Evolutionary conservation across 768 basidiomycete genomes (phyloP).

Genomic region (Suillus subluteus): DNA sequence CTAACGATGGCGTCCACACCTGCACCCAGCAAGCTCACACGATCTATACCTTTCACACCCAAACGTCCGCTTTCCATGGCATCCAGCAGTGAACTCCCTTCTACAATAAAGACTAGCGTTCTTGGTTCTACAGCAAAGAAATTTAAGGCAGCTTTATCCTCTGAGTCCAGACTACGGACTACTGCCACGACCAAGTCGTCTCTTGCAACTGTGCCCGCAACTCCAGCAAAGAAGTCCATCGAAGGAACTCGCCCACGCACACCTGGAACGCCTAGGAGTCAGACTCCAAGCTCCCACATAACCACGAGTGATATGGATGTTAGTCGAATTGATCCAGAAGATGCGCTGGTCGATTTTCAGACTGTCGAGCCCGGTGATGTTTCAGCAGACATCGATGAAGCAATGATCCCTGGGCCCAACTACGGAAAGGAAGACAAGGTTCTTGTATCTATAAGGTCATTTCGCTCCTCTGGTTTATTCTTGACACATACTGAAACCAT

Average conservation of each 20-base stretch:
- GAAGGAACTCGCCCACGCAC: conserved; percentile 52
- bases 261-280: conserved; percentile 55
- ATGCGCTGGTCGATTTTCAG: conserved; percentile 75
- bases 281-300: conserved; percentile 50
- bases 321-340: conserved; percentile 73
- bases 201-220: conserved; percentile 53
- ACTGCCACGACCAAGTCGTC: conserved; percentile 31
- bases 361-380: conserved; percentile 71
- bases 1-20: conserved; percentile 22
- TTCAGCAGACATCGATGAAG: conserved; percentile 70
- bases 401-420: conserved; percentile 45
- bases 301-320: conserved; percentile 74
- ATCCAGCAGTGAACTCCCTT: conserved; percentile 38
- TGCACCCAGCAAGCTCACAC: conserved; percentile 41
- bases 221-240: conserved; percentile 49
- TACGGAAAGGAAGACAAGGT: conserved; percentile 84
- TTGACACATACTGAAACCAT: background rate
- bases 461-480: conserved; percentile 11
- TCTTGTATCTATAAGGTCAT: conserved; percentile 79
- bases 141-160: conserved; percentile 66
- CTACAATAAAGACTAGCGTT: conserved; percentile 41
- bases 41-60: conserved; percentile 56
- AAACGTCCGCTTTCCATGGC: conserved; percentile 49
- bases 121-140: conserved; percentile 55
- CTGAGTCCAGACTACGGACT: conserved; percentile 39